Evolutionary conservation across 805 yeast genomes (phyloP).

Genomic region (Yamadazyma olivae): DNA sequence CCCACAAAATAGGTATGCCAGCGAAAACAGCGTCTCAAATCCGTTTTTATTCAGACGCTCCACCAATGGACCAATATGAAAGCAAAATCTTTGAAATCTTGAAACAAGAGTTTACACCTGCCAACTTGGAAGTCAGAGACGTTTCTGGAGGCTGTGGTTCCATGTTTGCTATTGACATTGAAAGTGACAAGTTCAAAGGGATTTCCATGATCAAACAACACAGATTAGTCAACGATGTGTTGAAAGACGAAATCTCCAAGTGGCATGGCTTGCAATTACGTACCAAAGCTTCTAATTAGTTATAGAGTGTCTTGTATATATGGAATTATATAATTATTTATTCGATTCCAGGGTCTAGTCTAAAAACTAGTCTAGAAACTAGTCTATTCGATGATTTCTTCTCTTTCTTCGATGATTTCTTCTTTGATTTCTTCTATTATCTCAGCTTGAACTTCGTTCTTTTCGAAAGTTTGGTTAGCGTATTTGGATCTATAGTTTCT

Average conservation of each 20-base stretch:
- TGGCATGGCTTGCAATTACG: conserved; percentile 95
- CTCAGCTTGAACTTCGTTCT: conserved; percentile 48
- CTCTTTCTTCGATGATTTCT: conserved; percentile 68
- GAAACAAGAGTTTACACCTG: conserved; percentile 56
- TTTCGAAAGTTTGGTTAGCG: conserved; percentile 32
- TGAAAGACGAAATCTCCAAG: conserved; percentile 79
- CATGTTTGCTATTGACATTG: conserved; percentile 87
- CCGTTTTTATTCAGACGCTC: conserved; percentile 7
- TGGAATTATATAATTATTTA: no score
- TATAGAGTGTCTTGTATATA: no score
- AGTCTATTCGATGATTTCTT: conserved; percentile 57
- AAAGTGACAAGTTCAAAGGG: conserved; percentile 73
- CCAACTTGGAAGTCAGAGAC: conserved; percentile 65
- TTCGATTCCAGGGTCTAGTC: no score
- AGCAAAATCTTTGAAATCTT: conserved; percentile 57
- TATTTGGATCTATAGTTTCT: conserved; percentile 61
- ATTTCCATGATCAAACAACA: conserved; percentile 88
- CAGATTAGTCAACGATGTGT: conserved; percentile 74
- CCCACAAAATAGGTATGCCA: no score
- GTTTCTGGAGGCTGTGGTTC: conserved; percentile 96
- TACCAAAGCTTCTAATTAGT: conserved; percentile 62
- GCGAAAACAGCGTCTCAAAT: no score
- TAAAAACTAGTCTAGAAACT: no score
- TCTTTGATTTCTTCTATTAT: conserved; percentile 74
- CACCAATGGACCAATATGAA: conserved; percentile 57